Conservation (phyloP, 1,139 yeast genomes). For the Scheffersomyces titani region DNA sequence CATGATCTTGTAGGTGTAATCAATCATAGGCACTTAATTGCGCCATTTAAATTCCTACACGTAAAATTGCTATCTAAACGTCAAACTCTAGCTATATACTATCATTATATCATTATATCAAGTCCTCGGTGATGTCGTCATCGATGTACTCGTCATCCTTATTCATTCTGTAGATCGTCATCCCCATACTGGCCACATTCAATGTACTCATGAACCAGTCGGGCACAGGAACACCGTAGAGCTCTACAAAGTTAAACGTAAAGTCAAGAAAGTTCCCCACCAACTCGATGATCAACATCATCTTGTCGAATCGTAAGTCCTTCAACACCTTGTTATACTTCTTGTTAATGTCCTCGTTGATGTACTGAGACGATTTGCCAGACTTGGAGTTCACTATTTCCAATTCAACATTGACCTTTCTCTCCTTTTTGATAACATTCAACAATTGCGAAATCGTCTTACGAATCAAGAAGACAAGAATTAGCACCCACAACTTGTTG, state of each 20-base stretch:
- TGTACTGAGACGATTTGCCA: conserved; percentile 18
- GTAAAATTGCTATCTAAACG: background rate
- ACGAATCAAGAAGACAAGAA: conserved; percentile 43
- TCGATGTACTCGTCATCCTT: conserved; percentile 52
- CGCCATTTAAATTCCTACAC: background rate
- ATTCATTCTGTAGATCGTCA: conserved; percentile 54
- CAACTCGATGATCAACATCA: conserved; percentile 45
- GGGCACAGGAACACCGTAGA: conserved; percentile 38
- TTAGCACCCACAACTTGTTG: conserved; percentile 47
- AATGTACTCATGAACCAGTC: conserved; percentile 46
- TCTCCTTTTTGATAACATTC: conserved; percentile 41
- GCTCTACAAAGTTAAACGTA: conserved; percentile 43
- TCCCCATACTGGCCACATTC: conserved; percentile 48
- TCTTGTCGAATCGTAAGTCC: conserved; percentile 46
- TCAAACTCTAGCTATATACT: background rate
- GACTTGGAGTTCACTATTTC: conserved; percentile 29
- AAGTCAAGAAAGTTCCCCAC: conserved; percentile 47
- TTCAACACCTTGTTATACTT: conserved; percentile 44
- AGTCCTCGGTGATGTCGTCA: conserved; percentile 48
- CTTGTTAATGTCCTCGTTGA: conserved; percentile 31
- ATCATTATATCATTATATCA: conserved; percentile 22
- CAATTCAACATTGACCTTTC: conserved; percentile 40
- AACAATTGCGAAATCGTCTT: conserved; percentile 46
- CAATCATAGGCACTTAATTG: no score
- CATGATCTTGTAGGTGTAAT: no score